Evolutionary conservation across 2,329 filamentous ascomycete species (phyloP).

Genomic region (Daldinia eschscholtzii): DNA sequence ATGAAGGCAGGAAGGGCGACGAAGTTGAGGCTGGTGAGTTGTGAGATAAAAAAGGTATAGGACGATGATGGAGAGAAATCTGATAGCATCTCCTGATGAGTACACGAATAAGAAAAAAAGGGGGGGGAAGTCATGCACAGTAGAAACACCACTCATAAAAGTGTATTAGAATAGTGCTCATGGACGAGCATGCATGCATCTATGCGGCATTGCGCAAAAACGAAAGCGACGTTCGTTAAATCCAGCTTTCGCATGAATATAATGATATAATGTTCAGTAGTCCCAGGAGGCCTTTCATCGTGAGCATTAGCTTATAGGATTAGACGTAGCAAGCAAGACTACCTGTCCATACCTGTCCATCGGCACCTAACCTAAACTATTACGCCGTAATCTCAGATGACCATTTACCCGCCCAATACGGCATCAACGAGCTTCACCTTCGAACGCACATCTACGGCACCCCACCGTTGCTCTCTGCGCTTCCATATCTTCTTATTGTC

Average conservation of each 20-base stretch:
- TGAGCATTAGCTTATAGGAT: not conserved
- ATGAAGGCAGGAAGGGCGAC: conserved; percentile 24
- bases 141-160: conserved; percentile 15
- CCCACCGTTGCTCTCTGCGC: conserved; percentile 67
- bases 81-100: not conserved
- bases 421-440: conserved; percentile 57
- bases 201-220: not conserved
- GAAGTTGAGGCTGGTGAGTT: conserved; percentile 36
- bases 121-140: not conserved
- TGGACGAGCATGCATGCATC: not conserved
- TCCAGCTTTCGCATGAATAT: not conserved
- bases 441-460: conserved; percentile 58
- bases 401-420: conserved; percentile 47
- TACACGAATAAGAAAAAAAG: not conserved
- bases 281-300: not conserved
- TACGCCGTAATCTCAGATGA: conserved; percentile 3
- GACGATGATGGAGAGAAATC: not conserved
- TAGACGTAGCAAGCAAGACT: conserved; percentile 13
- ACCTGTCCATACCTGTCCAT: not conserved
- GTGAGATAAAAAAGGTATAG: conserved; percentile 17
- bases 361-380: not conserved
- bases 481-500: conserved; percentile 29
- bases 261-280: not conserved
- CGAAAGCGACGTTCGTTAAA: conserved; percentile 19
- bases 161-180: not conserved